Conservation (phyloP, 164 flowering plant species). For the Chloranthus sessilifolius region DNA sequence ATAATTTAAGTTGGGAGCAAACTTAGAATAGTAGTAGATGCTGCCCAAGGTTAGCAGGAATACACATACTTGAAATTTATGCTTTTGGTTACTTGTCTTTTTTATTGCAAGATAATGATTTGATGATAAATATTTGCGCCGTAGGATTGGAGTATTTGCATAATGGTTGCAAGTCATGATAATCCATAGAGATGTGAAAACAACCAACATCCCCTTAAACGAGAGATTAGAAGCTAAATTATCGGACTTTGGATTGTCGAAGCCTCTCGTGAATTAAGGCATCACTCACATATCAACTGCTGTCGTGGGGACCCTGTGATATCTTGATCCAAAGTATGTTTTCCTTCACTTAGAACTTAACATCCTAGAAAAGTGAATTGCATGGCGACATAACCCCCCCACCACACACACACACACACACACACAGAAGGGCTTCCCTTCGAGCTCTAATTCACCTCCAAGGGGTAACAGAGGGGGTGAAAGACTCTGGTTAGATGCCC, state of each 20-base stretch:
- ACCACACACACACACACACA: too few relatives aligned
- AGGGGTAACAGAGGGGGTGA: too few relatives aligned
- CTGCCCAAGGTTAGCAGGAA: constrained; percentile 5
- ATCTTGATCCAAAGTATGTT: constrained; percentile 11
- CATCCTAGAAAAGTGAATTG: too few relatives aligned
- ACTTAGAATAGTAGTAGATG: constrained; percentile 2
- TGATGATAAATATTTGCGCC: background rate
- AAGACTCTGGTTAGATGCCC: too few relatives aligned
- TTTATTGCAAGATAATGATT: background rate
- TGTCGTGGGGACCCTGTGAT: constrained; percentile 1
- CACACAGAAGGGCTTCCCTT: background rate
- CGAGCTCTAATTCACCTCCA: too few relatives aligned
- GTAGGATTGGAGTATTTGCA: constrained; percentile 8
- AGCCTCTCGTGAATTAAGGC: background rate
- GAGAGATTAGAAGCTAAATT: constrained; percentile 7
- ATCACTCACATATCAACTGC: constrained; percentile 2
- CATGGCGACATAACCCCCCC: too few relatives aligned
- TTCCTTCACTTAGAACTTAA: too few relatives aligned
- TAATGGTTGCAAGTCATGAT: constrained; percentile 4
- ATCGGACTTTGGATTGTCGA: constrained; percentile 1
- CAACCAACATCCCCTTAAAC: constrained; percentile 5
- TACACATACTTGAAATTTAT: too few relatives aligned
- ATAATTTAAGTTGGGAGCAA: too few relatives aligned
- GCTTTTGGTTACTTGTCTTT: background rate
- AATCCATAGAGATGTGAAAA: constrained; percentile 9